Evolutionary conservation across 2,329 filamentous ascomycete species (phyloP).

Genomic region (Zymoseptoria crescenta): DNA sequence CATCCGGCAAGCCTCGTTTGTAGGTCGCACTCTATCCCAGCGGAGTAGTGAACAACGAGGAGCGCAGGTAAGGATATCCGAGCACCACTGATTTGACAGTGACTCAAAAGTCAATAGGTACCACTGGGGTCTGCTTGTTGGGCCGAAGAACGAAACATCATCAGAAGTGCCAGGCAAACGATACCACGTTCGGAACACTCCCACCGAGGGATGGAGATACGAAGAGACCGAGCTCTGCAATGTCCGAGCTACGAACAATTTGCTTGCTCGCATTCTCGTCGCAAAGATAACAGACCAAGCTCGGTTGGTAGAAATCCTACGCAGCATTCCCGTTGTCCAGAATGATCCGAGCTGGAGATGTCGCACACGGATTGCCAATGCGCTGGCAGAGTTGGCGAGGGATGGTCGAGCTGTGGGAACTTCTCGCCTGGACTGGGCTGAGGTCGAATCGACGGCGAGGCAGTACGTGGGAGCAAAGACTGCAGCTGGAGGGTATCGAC

Average conservation of each 20-base stretch:
- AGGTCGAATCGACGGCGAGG: conserved; percentile 30
- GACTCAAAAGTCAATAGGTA: background rate
- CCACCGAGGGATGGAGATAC: background rate
- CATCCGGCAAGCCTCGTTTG: background rate
- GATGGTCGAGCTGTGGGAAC: conserved; percentile 35
- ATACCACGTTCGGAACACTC: background rate
- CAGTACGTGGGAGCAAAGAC: conserved; percentile 32
- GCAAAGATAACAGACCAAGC: conserved; percentile 33
- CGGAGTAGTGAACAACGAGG: background rate
- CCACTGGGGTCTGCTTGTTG: background rate
- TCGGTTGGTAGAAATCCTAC: conserved; percentile 29
- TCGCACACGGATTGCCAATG: conserved; percentile 34
- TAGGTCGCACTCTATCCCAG: background rate
- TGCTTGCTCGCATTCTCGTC: conserved; percentile 31
- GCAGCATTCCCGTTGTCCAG: conserved; percentile 27
- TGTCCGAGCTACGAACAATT: background rate
- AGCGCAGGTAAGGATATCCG: background rate
- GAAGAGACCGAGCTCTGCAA: background rate
- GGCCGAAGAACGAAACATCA: background rate
- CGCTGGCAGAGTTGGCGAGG: conserved; percentile 25
- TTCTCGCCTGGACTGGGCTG: conserved; percentile 30
- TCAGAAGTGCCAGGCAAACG: background rate
- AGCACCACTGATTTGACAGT: no score
- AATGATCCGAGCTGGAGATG: conserved; percentile 33
- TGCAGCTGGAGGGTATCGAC: conserved; percentile 17